A percentile compares a stretch with the other conserved stretches of the same genome.
Conservation (phyloP, 148 eudicot genomes). For the Agrostemma githago region DNA sequence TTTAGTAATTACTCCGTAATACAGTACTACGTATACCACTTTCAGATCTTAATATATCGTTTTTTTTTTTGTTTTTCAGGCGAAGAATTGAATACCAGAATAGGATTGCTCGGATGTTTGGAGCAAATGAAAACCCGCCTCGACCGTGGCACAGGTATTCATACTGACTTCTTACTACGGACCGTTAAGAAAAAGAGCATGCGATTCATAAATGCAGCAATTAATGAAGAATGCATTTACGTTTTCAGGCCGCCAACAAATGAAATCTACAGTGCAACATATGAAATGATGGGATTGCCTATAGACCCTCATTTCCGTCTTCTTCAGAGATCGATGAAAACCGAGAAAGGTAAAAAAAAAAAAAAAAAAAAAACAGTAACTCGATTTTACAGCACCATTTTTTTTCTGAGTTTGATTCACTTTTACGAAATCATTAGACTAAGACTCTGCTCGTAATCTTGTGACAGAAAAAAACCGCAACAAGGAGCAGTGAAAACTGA, state of each 20-base stretch:
- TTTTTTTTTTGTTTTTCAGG: not conserved
- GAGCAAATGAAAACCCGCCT: not conserved
- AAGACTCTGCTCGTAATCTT: not conserved
- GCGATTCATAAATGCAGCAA: not conserved
- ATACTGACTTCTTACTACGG: not conserved
- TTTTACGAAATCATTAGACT: not conserved
- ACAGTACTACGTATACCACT: not conserved
- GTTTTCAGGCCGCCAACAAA: slow-evolving; percentile 14
- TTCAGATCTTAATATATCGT: not conserved
- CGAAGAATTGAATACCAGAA: not conserved
- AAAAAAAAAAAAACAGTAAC: not conserved
- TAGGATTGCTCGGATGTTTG: slow-evolving; percentile 4
- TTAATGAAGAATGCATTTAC: not conserved
- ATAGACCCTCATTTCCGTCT: slow-evolving; percentile 30
- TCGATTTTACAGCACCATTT: not conserved
- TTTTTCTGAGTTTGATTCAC: not conserved
- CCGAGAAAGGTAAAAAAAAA: not conserved
- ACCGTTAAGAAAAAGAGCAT: not conserved
- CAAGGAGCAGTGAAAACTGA: not conserved
- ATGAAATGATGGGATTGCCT: slow-evolving; percentile 20
- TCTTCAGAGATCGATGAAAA: not conserved
- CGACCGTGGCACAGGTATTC: slow-evolving; percentile 11
- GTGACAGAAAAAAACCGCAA: not conserved
- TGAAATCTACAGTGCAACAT: slow-evolving; percentile 12
- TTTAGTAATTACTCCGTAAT: not conserved